Percentiles rank a stretch among this genome's conserved stretches.
These are phyloP conservation scores for Stachybotrys echinatus DNA, from an alignment of 2,329 filamentous ascomycete species.

Conservation along the genomic window DNA sequence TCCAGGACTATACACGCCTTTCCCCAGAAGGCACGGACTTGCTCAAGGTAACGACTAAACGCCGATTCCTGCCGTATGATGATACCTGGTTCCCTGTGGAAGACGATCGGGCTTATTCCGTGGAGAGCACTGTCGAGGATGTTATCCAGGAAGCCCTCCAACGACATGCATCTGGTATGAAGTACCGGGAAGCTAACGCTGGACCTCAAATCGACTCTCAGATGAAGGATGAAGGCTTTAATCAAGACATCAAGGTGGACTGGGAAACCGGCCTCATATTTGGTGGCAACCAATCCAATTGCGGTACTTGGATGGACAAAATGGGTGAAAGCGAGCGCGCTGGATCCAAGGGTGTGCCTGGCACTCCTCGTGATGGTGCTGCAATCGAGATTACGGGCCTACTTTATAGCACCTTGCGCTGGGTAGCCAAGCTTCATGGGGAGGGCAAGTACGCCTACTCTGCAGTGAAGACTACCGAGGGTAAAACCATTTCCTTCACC, in stretches of 20 bases:
- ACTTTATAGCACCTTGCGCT: slow-evolving; percentile 80
- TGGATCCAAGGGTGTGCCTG: slow-evolving; percentile 86
- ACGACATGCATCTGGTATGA: slow-evolving; percentile 83
- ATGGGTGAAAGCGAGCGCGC: slow-evolving; percentile 97
- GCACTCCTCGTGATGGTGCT: slow-evolving; percentile 93
- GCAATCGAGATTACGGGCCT: slow-evolving; percentile 94
- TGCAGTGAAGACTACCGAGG: slow-evolving; percentile 63
- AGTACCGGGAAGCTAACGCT: slow-evolving; percentile 91
- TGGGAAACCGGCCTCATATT: slow-evolving; percentile 88
- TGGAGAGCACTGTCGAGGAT: slow-evolving; percentile 77
- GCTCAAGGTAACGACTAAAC: slow-evolving; percentile 69
- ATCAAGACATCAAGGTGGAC: slow-evolving; percentile 85
- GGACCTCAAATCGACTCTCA: slow-evolving; percentile 83
- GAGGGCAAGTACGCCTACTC: slow-evolving; percentile 67
- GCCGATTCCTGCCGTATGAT: slow-evolving; percentile 90
- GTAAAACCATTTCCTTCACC: slow-evolving; percentile 58
- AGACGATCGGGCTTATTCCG: slow-evolving; percentile 80
- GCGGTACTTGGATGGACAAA: slow-evolving; percentile 99
- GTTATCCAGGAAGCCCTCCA: slow-evolving; percentile 92
- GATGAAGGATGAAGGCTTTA: slow-evolving; percentile 89
- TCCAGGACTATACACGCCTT: slow-evolving; percentile 85
- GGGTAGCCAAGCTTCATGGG: slow-evolving; percentile 65
- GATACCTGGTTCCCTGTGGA: slow-evolving; percentile 87
- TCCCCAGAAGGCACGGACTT: slow-evolving; percentile 71
- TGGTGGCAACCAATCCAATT: slow-evolving; percentile 90